Evolutionary conservation across 139 green algal species (phyloP).

Genomic region (Nannochloris sp.): DNA sequence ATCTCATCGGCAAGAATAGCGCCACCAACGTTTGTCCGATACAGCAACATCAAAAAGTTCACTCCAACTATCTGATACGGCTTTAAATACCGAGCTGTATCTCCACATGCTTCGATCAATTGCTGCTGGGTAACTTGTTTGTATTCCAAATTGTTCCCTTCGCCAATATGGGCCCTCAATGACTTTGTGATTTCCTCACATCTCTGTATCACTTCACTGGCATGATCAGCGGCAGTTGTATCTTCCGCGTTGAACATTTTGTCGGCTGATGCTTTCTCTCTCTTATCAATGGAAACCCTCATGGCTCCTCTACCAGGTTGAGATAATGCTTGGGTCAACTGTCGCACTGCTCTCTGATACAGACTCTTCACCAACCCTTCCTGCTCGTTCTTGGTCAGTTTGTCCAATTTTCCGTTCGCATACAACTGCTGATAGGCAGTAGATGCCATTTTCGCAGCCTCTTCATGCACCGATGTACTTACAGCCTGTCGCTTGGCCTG

Average conservation of each 20-base stretch:
- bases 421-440: neutral
- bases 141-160: conserved; percentile 9
- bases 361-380: neutral
- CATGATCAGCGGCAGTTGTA: conserved; percentile 18
- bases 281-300: conserved; percentile 28
- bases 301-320: conserved; percentile 6
- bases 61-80: conserved; percentile 88
- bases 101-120: conserved; percentile 43
- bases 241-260: conserved; percentile 27
- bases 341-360: neutral
- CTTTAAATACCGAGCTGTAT: conserved; percentile 57
- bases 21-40: conserved; percentile 37
- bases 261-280: conserved; percentile 8
- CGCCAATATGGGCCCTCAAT: conserved; percentile 23
- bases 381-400: neutral
- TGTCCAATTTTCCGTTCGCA: neutral
- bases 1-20: conserved; percentile 17
- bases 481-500: neutral
- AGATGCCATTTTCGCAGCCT: neutral
- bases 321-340: neutral
- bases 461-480: neutral
- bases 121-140: conserved; percentile 28
- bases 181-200: conserved; percentile 39
- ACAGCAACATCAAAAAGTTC: conserved; percentile 87
- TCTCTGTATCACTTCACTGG: conserved; percentile 29